phyloP scores from a whole-genome alignment of 768 basidiomycete genomes.

The Porpolomopsis calyptriformis region DNA sequence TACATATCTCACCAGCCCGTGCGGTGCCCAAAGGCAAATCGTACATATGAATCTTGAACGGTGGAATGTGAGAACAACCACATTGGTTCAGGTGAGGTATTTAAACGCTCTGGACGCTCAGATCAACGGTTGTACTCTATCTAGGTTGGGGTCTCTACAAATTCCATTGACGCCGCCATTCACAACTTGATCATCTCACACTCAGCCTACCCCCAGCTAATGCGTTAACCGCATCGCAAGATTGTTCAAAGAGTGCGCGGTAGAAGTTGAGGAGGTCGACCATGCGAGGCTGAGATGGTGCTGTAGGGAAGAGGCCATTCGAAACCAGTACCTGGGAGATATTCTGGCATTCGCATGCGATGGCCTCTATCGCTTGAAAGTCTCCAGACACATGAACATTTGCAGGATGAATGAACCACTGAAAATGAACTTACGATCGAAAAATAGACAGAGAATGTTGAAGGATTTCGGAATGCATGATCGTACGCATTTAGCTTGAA shows the following conservation, averaged over 20 bases:
- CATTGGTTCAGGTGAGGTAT: no score
- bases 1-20: slow-evolving; percentile 90
- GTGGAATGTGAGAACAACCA: no score
- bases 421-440: slow-evolving; percentile 1
- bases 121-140: no score
- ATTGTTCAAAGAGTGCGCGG: slow-evolving; percentile 12
- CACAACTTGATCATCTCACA: no score
- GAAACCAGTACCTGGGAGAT: slow-evolving; percentile 6
- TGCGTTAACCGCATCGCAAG: slow-evolving; percentile 14
- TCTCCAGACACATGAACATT: no score
- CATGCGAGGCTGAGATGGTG: slow-evolving; percentile 10
- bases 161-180: no score
- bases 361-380: slow-evolving; percentile 5
- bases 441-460: slow-evolving; percentile 3
- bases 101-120: no score
- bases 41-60: slow-evolving; percentile 67
- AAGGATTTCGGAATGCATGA: not conserved
- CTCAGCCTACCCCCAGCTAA: no score
- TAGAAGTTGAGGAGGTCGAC: slow-evolving; percentile 13
- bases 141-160: no score
- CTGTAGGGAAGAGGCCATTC: slow-evolving; percentile 12
- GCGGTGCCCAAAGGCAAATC: slow-evolving; percentile 90
- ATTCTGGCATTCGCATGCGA: slow-evolving; percentile 8
- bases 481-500: not conserved
- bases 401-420: not conserved